Evolutionary conservation across 225 moss, liverwort and hornwort genomes (phyloP).

Genomic region (Thuidium tamariscinum): DNA sequence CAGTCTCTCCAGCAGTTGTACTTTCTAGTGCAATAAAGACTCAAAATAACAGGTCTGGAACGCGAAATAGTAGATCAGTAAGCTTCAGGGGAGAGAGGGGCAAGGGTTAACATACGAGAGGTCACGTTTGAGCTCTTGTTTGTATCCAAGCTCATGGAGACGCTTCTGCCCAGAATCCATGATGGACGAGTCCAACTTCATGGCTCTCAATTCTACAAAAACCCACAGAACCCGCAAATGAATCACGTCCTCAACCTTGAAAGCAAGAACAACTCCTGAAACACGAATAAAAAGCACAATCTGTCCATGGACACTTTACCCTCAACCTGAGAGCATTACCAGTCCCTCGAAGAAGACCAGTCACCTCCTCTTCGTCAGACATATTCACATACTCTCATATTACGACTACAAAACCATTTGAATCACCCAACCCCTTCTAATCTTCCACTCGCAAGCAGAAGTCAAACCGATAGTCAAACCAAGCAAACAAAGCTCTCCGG

Average conservation of each 20-base stretch:
- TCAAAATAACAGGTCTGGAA: not conserved
- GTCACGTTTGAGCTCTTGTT: slow-evolving; percentile 60
- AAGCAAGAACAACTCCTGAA: not conserved
- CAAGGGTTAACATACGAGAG: slow-evolving; percentile 30
- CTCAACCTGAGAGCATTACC: not conserved
- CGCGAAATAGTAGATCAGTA: not conserved
- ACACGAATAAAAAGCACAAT: not conserved
- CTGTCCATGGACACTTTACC: not conserved
- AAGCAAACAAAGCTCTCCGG: not conserved
- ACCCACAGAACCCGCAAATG: not conserved
- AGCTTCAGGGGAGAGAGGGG: not conserved
- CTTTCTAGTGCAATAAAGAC: not conserved
- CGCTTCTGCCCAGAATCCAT: slow-evolving; percentile 62
- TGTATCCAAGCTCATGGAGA: slow-evolving; percentile 57
- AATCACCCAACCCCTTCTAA: not conserved
- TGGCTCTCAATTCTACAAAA: not conserved
- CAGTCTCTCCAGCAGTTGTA: not conserved
- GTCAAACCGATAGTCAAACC: not conserved
- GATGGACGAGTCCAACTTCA: not conserved
- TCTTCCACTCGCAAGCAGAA: not conserved
- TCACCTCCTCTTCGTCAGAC: not conserved
- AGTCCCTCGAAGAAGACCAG: not conserved
- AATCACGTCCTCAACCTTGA: not conserved
- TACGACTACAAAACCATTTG: not conserved
- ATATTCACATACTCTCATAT: not conserved